Conservation (phyloP, 352 stramenopile genomes). For the Phytophthora chlamydospora region DNA sequence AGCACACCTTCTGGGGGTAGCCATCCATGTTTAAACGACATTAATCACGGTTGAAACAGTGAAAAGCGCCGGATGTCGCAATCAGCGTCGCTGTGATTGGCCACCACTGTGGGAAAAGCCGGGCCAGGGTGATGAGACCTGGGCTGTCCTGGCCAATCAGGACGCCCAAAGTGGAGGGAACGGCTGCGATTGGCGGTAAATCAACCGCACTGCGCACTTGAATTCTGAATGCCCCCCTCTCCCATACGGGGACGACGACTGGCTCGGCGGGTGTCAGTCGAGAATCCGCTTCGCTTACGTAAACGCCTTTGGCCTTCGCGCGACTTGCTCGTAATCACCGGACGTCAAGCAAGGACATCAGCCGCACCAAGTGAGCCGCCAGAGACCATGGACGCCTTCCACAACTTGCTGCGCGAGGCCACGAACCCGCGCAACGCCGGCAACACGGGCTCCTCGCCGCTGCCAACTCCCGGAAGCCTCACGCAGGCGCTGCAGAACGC, state of each 20-base stretch:
- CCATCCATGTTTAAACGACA: too few species aligned
- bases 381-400: conserved; percentile 73
- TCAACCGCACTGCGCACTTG: background rate
- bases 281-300: conserved; percentile 49
- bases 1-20: too few species aligned
- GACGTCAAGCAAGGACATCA: conserved; percentile 19
- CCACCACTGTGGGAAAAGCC: background rate
- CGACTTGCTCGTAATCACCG: conserved; percentile 43
- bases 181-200: conserved; percentile 15
- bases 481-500: conserved; percentile 44
- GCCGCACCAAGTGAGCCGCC: conserved; percentile 10
- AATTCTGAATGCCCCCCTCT: conserved; percentile 22
- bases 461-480: conserved; percentile 38
- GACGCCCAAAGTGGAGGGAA: background rate
- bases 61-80: too few species aligned
- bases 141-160: conserved; percentile 14
- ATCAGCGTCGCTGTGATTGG: conserved; percentile 13
- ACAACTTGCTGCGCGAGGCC: conserved; percentile 78
- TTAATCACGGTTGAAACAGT: too few species aligned
- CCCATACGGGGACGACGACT: conserved; percentile 26
- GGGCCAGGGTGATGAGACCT: conserved; percentile 10
- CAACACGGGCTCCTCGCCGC: conserved; percentile 21
- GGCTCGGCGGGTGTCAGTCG: conserved; percentile 34
- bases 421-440: conserved; percentile 54
- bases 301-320: conserved; percentile 28